Evolutionary conservation across 371 early-diverging fungal species (phyloP).

Genomic region (Umbelopsis sp.): DNA sequence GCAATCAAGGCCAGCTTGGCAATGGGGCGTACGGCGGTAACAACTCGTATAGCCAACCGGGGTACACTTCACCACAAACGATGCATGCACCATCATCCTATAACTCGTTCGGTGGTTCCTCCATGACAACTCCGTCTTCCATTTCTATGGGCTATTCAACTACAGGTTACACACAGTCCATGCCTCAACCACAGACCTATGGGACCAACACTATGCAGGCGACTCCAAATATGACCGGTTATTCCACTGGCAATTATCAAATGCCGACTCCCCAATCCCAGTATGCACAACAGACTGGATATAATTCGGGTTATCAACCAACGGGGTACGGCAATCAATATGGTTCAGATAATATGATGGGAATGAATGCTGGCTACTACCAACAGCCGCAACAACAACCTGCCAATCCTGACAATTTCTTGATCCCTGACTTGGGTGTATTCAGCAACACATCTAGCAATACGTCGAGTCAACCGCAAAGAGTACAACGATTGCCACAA

Average conservation of each 20-base stretch:
- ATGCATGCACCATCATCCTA: not conserved
- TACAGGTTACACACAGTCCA: not conserved
- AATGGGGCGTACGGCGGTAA: not conserved
- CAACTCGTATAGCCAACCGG: not conserved
- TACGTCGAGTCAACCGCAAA: slow-evolving; percentile 24
- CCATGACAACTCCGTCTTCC: not conserved
- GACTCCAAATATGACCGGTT: not conserved
- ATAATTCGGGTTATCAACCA: not conserved
- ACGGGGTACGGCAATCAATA: not conserved
- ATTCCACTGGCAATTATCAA: not conserved
- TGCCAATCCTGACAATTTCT: slow-evolving; percentile 27
- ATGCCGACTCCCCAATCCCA: slow-evolving; percentile 7
- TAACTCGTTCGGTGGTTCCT: not conserved
- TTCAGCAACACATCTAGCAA: slow-evolving; percentile 16
- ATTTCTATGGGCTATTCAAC: not conserved
- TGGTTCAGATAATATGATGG: not conserved
- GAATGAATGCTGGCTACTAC: not conserved
- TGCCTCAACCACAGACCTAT: slow-evolving; percentile 6
- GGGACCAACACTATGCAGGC: not conserved
- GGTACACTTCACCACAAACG: not conserved
- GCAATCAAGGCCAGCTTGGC: not conserved
- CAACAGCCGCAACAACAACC: slow-evolving; percentile 17
- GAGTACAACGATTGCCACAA: slow-evolving; percentile 39
- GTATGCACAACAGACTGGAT: not conserved
- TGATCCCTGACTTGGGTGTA: slow-evolving; percentile 44